Conservation (phyloP, 2,329 filamentous ascomycete genomes). For the Scedosporium minutisporum region DNA sequence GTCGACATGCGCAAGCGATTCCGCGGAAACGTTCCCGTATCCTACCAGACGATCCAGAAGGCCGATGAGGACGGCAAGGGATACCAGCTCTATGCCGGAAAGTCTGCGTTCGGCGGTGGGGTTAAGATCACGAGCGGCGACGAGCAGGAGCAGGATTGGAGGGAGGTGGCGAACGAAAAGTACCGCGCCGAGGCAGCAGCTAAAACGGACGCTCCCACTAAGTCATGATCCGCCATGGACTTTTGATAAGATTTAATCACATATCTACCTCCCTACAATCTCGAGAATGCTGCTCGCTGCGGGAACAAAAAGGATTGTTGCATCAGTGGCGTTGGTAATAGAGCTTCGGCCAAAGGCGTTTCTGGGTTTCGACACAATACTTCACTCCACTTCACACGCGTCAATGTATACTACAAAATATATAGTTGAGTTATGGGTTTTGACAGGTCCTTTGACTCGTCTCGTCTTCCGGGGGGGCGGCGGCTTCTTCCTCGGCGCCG, state of each 20-base stretch:
- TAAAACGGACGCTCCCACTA: not conserved
- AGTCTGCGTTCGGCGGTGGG: constrained; percentile 55
- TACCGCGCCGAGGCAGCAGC: constrained; percentile 29
- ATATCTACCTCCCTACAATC: not conserved
- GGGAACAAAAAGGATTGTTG: no score
- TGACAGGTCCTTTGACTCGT: no score
- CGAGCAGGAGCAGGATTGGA: constrained; percentile 53
- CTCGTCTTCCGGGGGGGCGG: no score
- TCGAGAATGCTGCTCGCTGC: no score
- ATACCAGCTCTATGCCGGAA: constrained; percentile 72
- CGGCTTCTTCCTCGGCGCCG: no score
- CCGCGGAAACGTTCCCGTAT: constrained; percentile 81
- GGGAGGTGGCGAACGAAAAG: constrained; percentile 55
- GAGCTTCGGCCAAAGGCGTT: no score
- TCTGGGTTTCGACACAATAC: no score
- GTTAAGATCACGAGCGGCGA: constrained; percentile 59
- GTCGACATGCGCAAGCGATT: constrained; percentile 99
- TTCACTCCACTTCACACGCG: no score
- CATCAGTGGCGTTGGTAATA: no score
- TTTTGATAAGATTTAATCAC: no score
- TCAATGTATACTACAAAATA: no score
- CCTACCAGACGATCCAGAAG: constrained; percentile 51
- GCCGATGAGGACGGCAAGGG: constrained; percentile 46
- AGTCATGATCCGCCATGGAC: not conserved
- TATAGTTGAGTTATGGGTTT: no score